Conservation (phyloP, 2,329 filamentous ascomycete species). For the Lachnellula suecica region DNA sequence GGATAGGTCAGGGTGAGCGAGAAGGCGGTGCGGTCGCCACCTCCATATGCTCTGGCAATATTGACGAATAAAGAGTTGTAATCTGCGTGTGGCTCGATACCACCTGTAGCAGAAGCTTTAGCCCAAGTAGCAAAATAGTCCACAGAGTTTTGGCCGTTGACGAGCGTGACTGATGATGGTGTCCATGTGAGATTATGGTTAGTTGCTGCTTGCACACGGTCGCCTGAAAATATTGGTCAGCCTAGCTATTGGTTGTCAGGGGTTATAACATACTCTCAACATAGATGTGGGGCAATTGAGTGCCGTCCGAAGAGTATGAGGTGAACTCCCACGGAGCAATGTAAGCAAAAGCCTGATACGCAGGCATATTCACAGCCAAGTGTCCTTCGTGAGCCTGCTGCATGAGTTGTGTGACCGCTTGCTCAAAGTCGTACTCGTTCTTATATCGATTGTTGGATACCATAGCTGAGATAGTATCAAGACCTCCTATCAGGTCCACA, state of each 20-base stretch:
- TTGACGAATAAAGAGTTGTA: slow-evolving; percentile 2
- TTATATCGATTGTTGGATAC: slow-evolving; percentile 5
- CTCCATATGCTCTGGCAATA: not conserved
- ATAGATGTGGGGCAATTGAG: slow-evolving; percentile 10
- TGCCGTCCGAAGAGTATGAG: slow-evolving; percentile 12
- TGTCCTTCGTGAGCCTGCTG: slow-evolving; percentile 14
- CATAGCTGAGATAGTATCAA: slow-evolving; percentile 5
- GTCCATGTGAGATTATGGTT: not conserved
- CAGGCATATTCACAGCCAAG: not conserved
- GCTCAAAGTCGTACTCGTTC: slow-evolving; percentile 16
- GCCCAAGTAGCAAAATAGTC: not conserved
- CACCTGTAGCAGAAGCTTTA: not conserved
- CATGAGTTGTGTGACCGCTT: slow-evolving; percentile 5
- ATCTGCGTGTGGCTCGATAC: slow-evolving; percentile 1
- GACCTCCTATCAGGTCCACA: slow-evolving; percentile 9
- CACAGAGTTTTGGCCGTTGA: slow-evolving; percentile 3
- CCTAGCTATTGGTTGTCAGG: not conserved
- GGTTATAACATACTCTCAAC: not conserved
- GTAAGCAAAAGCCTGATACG: not conserved
- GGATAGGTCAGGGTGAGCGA: not conserved
- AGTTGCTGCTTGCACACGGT: not conserved
- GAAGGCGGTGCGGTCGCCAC: not conserved
- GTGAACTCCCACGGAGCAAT: not conserved
- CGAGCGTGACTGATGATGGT: not conserved
- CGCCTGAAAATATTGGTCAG: not conserved